A percentile compares a stretch with the other conserved stretches of the same genome.
phyloP scores from a whole-genome alignment of 805 yeast genomes.

The Barnettozyma populi region DNA sequence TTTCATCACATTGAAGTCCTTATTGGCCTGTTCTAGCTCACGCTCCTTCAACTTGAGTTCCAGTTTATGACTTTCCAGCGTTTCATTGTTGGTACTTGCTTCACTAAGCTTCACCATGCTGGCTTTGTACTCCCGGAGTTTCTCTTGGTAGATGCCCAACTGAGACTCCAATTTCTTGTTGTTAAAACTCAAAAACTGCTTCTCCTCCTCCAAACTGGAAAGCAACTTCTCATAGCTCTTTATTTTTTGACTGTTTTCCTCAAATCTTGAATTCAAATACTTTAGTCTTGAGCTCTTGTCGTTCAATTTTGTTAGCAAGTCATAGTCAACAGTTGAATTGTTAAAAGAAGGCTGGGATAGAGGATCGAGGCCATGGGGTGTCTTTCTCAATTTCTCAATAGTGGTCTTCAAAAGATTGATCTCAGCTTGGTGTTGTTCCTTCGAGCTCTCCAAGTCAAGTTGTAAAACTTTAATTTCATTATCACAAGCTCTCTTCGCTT shows the following conservation, averaged over 20 bases:
- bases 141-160: conserved; percentile 27
- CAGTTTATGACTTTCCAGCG: conserved; percentile 12
- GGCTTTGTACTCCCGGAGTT: conserved; percentile 26
- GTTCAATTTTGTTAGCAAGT: conserved; percentile 24
- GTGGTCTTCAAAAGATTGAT: conserved; percentile 28
- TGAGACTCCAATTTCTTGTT: conserved; percentile 29
- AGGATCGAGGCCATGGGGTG: neutral
- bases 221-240: conserved; percentile 26
- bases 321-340: conserved; percentile 12
- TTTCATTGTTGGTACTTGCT: conserved; percentile 6
- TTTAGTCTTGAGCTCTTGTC: conserved; percentile 23
- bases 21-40: conserved; percentile 8
- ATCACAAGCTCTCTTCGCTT: conserved; percentile 34
- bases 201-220: conserved; percentile 29
- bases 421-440: conserved; percentile 33
- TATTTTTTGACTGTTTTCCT: conserved; percentile 24
- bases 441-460: conserved; percentile 34
- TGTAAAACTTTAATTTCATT: conserved; percentile 32
- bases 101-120: conserved; percentile 17
- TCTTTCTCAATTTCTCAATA: conserved; percentile 11
- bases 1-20: conserved; percentile 29
- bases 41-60: conserved; percentile 16
- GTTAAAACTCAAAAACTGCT: conserved; percentile 26
- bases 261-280: conserved; percentile 19
- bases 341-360: neutral